Conservation (phyloP, 2,329 filamentous ascomycete species). For the Exophiala calicioides region DNA sequence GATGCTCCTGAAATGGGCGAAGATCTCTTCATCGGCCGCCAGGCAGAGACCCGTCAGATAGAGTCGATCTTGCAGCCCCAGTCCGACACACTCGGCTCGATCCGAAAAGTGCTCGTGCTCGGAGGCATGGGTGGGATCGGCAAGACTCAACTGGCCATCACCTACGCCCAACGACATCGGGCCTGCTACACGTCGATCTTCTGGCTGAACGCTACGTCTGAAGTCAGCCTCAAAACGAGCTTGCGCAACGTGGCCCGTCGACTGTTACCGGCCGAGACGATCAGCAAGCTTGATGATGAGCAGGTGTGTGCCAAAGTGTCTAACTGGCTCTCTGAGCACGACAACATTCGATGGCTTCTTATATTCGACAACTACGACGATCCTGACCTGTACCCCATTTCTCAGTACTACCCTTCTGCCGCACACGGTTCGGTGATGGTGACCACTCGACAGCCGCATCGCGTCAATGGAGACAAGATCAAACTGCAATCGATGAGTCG, state of each 20-base stretch:
- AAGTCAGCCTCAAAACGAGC: slow-evolving; percentile 40
- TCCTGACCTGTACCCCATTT: slow-evolving; percentile 17
- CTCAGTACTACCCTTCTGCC: slow-evolving; percentile 19
- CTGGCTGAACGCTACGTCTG: slow-evolving; percentile 47
- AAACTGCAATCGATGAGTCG: slow-evolving; percentile 7
- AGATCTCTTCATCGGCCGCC: neutral
- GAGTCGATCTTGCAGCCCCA: neutral
- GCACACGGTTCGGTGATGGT: slow-evolving; percentile 29
- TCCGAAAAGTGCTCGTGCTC: neutral
- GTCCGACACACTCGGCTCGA: neutral
- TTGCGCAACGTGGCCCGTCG: slow-evolving; percentile 13
- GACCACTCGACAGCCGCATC: slow-evolving; percentile 26
- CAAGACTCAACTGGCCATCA: slow-evolving; percentile 45
- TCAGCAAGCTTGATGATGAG: slow-evolving; percentile 4
- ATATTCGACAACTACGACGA: slow-evolving; percentile 33
- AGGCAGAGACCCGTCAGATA: neutral
- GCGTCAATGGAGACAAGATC: slow-evolving; percentile 11
- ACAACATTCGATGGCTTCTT: slow-evolving; percentile 30
- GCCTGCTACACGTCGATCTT: slow-evolving; percentile 43
- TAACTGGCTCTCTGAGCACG: slow-evolving; percentile 23
- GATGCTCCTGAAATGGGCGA: neutral
- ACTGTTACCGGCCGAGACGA: neutral
- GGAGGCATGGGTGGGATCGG: too few relatives aligned
- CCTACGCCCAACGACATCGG: slow-evolving; percentile 40
- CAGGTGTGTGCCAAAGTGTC: neutral